phyloP scores from a whole-genome alignment of 2,329 filamentous ascomycete genomes.

The Fusarium fracticaudum region DNA sequence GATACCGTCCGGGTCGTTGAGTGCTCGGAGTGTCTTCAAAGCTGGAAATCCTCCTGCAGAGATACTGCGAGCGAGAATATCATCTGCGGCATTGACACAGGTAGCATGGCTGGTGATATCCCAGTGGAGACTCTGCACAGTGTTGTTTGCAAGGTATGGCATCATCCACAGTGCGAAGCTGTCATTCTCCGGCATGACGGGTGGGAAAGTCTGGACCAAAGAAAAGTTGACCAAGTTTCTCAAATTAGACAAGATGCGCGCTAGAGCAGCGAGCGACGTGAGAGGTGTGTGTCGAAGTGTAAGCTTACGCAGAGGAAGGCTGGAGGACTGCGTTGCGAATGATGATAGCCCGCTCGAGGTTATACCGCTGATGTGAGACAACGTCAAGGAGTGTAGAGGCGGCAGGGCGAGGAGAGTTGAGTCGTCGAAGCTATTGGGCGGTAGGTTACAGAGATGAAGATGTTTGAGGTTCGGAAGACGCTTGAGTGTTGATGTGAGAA shows the following conservation, averaged over 20 bases:
- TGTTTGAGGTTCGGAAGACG: constrained; percentile 64
- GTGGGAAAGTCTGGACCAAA: constrained; percentile 64
- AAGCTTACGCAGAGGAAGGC: constrained; percentile 57
- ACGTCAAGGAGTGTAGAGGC: constrained; percentile 62
- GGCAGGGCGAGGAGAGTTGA: constrained; percentile 64
- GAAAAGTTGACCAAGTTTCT: constrained; percentile 59
- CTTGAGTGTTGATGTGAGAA: constrained; percentile 61
- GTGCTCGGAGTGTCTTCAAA: constrained; percentile 68
- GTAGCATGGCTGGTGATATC: constrained; percentile 65
- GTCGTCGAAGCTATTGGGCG: constrained; percentile 66
- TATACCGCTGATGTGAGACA: constrained; percentile 66
- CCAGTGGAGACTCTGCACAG: constrained; percentile 68
- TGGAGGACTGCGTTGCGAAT: constrained; percentile 62
- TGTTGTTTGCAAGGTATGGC: constrained; percentile 68
- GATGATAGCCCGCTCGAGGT: constrained; percentile 65
- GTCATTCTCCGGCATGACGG: constrained; percentile 64
- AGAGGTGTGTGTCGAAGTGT: constrained; percentile 66
- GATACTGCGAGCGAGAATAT: constrained; percentile 72
- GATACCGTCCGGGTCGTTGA: constrained; percentile 74
- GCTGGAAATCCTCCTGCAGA: constrained; percentile 68
- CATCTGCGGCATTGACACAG: constrained; percentile 61
- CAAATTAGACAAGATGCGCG: constrained; percentile 68
- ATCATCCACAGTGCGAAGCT: constrained; percentile 68
- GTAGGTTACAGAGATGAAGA: constrained; percentile 67
- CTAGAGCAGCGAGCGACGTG: constrained; percentile 65